These are phyloP conservation scores for Jatropha podagrica DNA, from an alignment of 441 rosid species.

Conservation along the genomic window DNA sequence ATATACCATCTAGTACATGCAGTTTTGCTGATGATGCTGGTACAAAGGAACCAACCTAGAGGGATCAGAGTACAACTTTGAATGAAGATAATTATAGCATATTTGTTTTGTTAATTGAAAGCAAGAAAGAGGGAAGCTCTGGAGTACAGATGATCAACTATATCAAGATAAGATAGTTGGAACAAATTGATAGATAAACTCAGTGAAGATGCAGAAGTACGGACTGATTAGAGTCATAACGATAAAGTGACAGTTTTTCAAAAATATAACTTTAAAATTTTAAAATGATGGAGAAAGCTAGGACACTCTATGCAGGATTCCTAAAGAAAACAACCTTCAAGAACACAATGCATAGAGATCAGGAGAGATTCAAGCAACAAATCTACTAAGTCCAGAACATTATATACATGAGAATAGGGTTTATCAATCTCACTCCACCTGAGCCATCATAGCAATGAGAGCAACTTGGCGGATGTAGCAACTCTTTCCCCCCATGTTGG, in stretches of 20 bases:
- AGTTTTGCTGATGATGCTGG: slow-evolving; percentile 79
- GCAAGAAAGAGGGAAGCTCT: background rate
- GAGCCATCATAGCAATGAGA: slow-evolving; percentile 86
- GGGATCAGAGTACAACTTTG: slow-evolving; percentile 30
- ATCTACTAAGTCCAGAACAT: background rate
- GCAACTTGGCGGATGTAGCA: slow-evolving; percentile 98
- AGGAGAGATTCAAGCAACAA: background rate
- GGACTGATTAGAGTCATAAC: background rate
- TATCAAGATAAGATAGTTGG: background rate
- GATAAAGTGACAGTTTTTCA: background rate
- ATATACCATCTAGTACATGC: slow-evolving; percentile 78
- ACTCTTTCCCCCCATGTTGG: slow-evolving; percentile 98
- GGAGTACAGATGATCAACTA: background rate
- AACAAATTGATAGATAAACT: too few species aligned
- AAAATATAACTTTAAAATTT: background rate
- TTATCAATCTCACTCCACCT: slow-evolving; percentile 42
- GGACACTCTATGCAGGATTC: background rate
- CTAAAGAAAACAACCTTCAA: slow-evolving; percentile 2
- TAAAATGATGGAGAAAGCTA: background rate
- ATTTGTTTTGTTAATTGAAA: slow-evolving; percentile 17
- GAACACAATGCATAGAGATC: background rate
- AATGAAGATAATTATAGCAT: slow-evolving; percentile 11
- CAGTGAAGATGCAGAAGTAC: background rate
- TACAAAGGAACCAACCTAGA: slow-evolving; percentile 93
- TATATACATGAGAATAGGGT: background rate